Evolutionary conservation across 2,329 filamentous ascomycete species (phyloP), one percentile per base, ranked within the genome.

Genomic region (Fusarium chlamydosporum): DNA sequence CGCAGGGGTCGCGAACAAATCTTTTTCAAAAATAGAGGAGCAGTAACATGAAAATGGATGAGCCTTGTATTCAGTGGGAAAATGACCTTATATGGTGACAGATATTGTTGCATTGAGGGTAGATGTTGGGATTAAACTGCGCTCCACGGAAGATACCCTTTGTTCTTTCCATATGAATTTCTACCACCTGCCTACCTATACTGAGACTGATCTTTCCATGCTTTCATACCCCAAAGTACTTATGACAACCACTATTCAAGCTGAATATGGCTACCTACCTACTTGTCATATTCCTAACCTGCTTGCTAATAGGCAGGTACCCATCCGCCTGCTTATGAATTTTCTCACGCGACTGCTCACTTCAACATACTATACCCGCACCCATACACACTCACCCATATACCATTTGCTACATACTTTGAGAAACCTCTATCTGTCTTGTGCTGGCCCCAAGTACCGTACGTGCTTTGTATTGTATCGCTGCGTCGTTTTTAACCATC

Each of bases 1-100:
- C 74, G 33, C 70, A 71, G 27, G 81, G 79, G 10, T 81, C 79
- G 4, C 71, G 77, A 54, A 78, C 78, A 50, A 78, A 79, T 55
- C 63, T 80, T 9, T 79, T 79, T 31, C 76, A 64, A 60, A 79
- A 77, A 58, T 77, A 64, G 72, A 34, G 18, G 29, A 5, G 9
- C 13, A n/a, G 26, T 16, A 41, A 31, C 10, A 20, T 29, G 29
- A 8, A 34, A 16, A 13, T n/a, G 23, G 23, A 33, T 56, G 23
- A 35, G 20, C 26, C n/a, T 27, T 16, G 34, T 11, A 34, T 23
- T 23, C 4, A 6, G 23, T 23, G 33, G 41, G 26, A 61, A 29
- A 8, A 37, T 29, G 34, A 26, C 31, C 34, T 18, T 38, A 13
- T 29, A 26, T 8, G n/a, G 23, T 27, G 12, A 38, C 13, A 15